Conservation (phyloP, 345 rosid genomes). For the Litchi chinensis region DNA sequence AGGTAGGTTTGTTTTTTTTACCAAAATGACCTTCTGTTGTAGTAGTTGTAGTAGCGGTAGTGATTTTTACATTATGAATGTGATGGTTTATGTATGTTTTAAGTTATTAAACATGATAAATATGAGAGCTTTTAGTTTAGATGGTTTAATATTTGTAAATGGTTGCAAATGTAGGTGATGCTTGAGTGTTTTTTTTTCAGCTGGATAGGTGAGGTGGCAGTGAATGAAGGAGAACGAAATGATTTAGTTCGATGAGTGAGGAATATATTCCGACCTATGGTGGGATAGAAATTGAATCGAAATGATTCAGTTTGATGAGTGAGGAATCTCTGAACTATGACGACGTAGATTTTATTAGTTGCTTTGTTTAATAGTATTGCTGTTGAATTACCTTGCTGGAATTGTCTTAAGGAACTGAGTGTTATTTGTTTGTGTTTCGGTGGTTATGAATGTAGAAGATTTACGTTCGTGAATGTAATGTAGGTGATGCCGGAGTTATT, state of each 20-base stretch:
- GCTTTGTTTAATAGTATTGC: not conserved
- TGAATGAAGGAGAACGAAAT: not conserved
- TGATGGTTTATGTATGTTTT: not conserved
- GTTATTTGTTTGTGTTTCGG: not conserved
- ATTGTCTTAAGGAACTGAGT: not conserved
- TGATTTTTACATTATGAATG: not conserved
- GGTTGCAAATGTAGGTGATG: not conserved
- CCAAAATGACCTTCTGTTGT: not conserved
- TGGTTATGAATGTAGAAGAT: not conserved
- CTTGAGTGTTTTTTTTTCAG: not conserved
- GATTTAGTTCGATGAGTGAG: not conserved
- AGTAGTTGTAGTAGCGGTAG: not conserved
- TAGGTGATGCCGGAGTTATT: not conserved
- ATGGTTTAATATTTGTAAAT: not conserved
- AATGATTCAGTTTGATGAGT: not conserved
- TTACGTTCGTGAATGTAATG: not conserved
- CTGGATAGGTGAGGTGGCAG: no score
- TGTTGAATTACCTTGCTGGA: not conserved
- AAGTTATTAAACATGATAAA: not conserved
- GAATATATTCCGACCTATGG: not conserved
- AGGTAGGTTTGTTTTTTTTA: constrained; percentile 30
- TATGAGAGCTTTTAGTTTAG: not conserved
- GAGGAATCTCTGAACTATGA: not conserved
- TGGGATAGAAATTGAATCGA: not conserved
- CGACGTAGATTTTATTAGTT: not conserved